A percentile compares a stretch with the other conserved stretches of the same genome.
Conservation (phyloP, 495 filamentous ascomycete species). For the Collariella sp. region DNA sequence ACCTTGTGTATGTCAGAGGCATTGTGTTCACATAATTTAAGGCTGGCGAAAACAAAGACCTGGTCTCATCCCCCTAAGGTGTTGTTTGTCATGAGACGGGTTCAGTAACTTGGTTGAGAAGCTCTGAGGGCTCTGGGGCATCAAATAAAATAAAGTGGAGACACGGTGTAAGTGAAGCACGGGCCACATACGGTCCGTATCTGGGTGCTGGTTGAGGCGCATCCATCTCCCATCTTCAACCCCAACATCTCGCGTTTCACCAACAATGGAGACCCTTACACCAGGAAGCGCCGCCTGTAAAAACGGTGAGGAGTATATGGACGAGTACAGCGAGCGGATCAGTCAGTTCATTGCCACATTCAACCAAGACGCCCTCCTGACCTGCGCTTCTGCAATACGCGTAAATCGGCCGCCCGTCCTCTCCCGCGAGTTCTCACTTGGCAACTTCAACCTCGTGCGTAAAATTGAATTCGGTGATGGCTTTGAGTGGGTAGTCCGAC, state of each 20-base stretch:
- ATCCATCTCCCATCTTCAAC: too few species aligned
- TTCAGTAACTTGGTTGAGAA: background rate
- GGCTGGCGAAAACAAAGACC: background rate
- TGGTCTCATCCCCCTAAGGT: background rate
- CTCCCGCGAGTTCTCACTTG: background rate
- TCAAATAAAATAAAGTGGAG: background rate
- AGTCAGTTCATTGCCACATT: background rate
- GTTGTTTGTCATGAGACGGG: background rate
- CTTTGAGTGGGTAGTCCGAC: background rate
- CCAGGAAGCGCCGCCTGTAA: background rate
- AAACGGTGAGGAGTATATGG: background rate
- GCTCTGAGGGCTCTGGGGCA: background rate
- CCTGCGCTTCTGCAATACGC: background rate
- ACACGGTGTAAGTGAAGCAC: background rate
- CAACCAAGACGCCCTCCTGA: background rate
- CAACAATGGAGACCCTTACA: background rate
- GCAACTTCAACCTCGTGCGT: background rate
- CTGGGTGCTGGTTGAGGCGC: too few species aligned
- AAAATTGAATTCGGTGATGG: background rate
- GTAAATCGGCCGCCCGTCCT: background rate
- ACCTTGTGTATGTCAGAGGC: slow-evolving; percentile 23
- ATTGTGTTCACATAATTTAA: slow-evolving; percentile 24
- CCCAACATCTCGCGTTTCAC: background rate
- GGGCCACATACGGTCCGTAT: background rate
- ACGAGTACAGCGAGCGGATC: background rate